A percentile compares a stretch with the other conserved stretches of the same genome.
phyloP scores from a whole-genome alignment of 768 basidiomycete genomes.

The Tephrocybe sp. region DNA sequence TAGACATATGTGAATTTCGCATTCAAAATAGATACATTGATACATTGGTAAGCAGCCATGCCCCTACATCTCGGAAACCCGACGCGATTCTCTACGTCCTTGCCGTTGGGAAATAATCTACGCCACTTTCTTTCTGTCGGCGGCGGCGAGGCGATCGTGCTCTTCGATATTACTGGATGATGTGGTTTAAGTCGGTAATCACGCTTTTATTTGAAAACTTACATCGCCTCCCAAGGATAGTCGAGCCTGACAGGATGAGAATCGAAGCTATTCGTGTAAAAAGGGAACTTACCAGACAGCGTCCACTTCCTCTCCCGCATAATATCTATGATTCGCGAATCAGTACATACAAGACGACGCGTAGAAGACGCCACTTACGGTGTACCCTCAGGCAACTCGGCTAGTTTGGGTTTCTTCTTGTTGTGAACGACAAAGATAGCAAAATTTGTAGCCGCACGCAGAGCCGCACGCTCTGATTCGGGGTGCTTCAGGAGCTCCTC shows the following conservation, averaged over 20 bases:
- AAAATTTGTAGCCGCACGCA: conserved; percentile 71
- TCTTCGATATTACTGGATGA: conserved; percentile 68
- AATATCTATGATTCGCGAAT: conserved; percentile 56
- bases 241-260: conserved; percentile 57
- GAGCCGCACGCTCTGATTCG: conserved; percentile 71
- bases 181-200: not conserved
- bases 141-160: conserved; percentile 62
- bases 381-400: conserved; percentile 62
- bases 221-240: conserved; percentile 84
- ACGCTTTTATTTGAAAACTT: conserved; percentile 24
- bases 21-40: too few relatives aligned
- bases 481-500: conserved; percentile 61
- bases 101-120: too few relatives aligned
- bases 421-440: conserved; percentile 95
- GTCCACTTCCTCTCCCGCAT: conserved; percentile 71
- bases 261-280: not conserved
- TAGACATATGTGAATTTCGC: too few relatives aligned
- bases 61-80: too few relatives aligned
- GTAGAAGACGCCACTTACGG: conserved; percentile 44
- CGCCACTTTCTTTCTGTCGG: conserved; percentile 31
- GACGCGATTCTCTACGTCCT: too few relatives aligned
- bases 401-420: conserved; percentile 87
- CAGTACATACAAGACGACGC: conserved; percentile 2
- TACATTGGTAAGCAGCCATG: too few relatives aligned
- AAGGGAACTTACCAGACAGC: conserved; percentile 62